phyloP scores from a whole-genome alignment of 176 grass and related monocot species.

The sorghum (Sorghum bicolor) region DNA sequence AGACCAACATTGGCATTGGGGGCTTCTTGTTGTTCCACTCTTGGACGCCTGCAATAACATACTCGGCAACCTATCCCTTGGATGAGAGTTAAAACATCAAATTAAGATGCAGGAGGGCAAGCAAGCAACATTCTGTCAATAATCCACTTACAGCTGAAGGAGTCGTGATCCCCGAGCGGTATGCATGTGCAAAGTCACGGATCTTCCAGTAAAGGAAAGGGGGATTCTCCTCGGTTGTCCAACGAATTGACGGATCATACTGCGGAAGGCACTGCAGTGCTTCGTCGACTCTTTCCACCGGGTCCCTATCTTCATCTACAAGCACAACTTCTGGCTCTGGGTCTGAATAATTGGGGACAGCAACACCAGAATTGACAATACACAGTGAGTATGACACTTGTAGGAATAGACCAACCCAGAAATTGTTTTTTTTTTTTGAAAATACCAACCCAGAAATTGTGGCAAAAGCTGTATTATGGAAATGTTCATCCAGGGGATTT shows the following conservation, averaged over 20 bases:
- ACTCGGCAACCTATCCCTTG: slow-evolving; percentile 64
- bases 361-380: neutral
- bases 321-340: slow-evolving; percentile 52
- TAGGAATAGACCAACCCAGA: neutral
- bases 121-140: neutral
- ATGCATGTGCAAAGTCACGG: slow-evolving; percentile 85
- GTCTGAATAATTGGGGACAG: slow-evolving; percentile 46
- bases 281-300: slow-evolving; percentile 54
- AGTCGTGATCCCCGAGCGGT: slow-evolving; percentile 64
- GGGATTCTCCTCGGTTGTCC: slow-evolving; percentile 21
- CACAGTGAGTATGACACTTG: neutral
- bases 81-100: slow-evolving; percentile 12
- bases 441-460: neutral
- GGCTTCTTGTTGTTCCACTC: slow-evolving; percentile 67
- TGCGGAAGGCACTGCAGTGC: slow-evolving; percentile 43
- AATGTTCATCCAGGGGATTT: neutral
- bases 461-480: neutral
- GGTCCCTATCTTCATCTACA: slow-evolving; percentile 61
- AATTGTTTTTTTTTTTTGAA: no score
- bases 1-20: slow-evolving; percentile 72
- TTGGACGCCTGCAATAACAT: slow-evolving; percentile 65
- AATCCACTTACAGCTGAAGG: slow-evolving; percentile 57
- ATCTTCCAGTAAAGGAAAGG: slow-evolving; percentile 95
- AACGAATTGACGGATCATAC: slow-evolving; percentile 39
- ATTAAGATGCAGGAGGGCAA: neutral